A percentile compares a stretch with the other conserved stretches of the same genome.
phyloP scores from a whole-genome alignment of 2,329 filamentous ascomycete species.

The Botrytis sinoallii region DNA sequence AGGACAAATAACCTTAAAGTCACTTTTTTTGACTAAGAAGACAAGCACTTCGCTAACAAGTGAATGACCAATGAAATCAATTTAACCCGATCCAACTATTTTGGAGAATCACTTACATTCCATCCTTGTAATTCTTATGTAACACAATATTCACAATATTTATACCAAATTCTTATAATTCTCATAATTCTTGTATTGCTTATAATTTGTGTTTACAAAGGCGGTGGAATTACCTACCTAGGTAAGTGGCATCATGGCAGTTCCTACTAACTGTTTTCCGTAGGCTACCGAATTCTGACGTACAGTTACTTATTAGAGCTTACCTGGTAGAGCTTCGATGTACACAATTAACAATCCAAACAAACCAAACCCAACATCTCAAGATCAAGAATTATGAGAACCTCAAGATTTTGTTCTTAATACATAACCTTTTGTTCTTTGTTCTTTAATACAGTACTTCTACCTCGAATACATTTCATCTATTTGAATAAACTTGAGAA shows the following conservation, averaged over 20 bases:
- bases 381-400: conserved; percentile 4
- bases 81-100: not conserved
- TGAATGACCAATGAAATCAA: not conserved
- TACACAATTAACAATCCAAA: not conserved
- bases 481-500: not conserved
- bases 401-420: not conserved
- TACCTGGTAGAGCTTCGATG: not conserved
- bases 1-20: conserved; percentile 18
- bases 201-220: not conserved
- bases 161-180: not conserved
- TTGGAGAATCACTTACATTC: not conserved
- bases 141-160: too few species aligned
- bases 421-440: not conserved
- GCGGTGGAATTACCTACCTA: conserved; percentile 4
- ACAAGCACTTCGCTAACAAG: not conserved
- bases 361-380: not conserved
- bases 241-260: conserved; percentile 3
- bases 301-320: not conserved
- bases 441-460: not conserved
- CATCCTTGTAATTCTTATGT: not conserved
- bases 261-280: not conserved
- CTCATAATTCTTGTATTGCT: not conserved
- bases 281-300: conserved; percentile 20
- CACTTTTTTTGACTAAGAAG: not conserved
- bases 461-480: not conserved